Percentiles rank a stretch among this genome's conserved stretches.
Evolutionary conservation across 371 early-diverging fungal genomes (phyloP).

Genomic region (Mortierella polycephala): DNA sequence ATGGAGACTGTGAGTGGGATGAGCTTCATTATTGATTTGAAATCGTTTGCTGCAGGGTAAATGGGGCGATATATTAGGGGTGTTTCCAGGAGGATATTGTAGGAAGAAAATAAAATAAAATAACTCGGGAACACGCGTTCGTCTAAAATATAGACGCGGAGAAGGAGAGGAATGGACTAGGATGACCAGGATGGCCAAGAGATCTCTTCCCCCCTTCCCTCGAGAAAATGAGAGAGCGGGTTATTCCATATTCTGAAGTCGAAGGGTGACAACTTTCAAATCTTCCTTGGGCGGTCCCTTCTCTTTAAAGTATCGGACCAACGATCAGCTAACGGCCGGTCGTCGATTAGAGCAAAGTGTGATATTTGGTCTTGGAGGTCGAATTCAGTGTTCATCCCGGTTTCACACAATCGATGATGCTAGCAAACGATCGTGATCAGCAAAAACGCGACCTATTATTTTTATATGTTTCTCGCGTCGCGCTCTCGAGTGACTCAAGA

Average conservation of each 20-base stretch:
- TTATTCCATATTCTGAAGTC: constrained; percentile 20
- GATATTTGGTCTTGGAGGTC: no score
- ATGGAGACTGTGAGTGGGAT: constrained; percentile 31
- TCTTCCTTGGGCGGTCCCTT: constrained; percentile 18
- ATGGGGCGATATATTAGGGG: background rate
- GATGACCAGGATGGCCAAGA: no score
- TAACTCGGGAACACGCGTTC: background rate
- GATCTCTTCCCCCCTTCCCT: background rate
- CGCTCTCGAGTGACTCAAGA: no score
- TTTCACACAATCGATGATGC: no score
- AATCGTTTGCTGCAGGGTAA: background rate
- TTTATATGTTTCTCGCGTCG: no score
- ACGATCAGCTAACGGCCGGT: no score
- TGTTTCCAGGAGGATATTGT: no score
- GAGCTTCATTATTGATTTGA: constrained; percentile 17
- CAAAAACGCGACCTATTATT: no score
- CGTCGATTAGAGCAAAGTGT: no score
- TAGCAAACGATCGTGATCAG: no score
- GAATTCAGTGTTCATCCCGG: no score
- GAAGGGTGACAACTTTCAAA: constrained; percentile 29
- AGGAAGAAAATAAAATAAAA: background rate
- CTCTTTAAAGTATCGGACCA: no score
- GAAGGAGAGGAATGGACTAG: background rate
- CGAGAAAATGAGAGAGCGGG: background rate
- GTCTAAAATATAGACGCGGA: background rate